Evolutionary conservation across 2,329 filamentous ascomycete species (phyloP), one percentile per base, ranked within the genome.

Genomic region (Hymenoscyphus fraxineus): DNA sequence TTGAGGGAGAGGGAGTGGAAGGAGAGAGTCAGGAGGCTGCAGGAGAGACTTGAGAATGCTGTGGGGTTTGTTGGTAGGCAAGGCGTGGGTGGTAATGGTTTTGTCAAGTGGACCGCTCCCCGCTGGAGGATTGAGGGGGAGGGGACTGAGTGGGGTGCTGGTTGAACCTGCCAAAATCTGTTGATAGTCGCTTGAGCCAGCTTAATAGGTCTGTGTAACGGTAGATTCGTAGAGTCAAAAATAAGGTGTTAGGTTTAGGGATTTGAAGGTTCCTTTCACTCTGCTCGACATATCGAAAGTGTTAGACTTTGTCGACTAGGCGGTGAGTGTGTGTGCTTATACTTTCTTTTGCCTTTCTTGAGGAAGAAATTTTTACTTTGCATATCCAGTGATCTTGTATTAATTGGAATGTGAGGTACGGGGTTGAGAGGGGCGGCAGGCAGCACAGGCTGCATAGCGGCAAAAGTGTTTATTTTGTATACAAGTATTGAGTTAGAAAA

Each of bases 81-180:
- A 10, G 27, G 35, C 16, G 3, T 15, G 2, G 51, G 10, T 4
- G 32, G 19, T 32, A 3, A 40, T 31, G 35, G 51, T 2, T 22
- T 22, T n/a, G 39, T 27, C 13, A 54, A 22, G 22, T 35, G 47
- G 19, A 22, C n/a, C 2, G 38, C n/a, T n/a, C 41, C 41, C 2
- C 32, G 27, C 10, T 60, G 58, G 58, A 32, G 59, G 41, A 35
- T 41, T 27, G 41, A 35, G 59, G 59, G 35, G 39, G 51, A 7
- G 44, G 44, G 9, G n/a, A 9, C 19, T n/a, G 47, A 12, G 41
- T 22, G n/a, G 59, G 59, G 59, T 60, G 22, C n/a, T 19, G 39
- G 59, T 54, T 60, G 41, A 32, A 31, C 27, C 2, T 27, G 27
- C 27, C 2, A 27, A 27, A 27, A 27, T 27, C 27, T 27, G 27